Evolutionary conservation across 129 eudicot genomes (phyloP).

Genomic region (Heracleum sosnowskyi): DNA sequence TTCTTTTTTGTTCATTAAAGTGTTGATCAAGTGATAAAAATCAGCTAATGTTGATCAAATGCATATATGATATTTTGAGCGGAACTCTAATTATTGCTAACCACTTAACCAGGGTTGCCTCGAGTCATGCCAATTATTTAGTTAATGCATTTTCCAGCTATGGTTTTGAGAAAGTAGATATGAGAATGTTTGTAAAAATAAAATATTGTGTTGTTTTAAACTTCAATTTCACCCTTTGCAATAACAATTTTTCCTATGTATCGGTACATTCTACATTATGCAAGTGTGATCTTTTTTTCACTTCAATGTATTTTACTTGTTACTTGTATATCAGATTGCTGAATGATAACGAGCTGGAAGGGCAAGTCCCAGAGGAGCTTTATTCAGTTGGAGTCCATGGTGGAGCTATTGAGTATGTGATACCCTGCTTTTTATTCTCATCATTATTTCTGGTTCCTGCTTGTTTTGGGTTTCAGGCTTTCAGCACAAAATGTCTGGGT

Average conservation of each 20-base stretch:
- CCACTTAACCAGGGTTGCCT: no score
- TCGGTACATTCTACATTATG: neutral
- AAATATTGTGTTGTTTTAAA: neutral
- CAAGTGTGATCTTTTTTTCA: neutral
- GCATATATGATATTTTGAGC: neutral
- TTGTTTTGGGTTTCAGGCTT: neutral
- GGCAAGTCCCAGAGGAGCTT: constrained; percentile 88
- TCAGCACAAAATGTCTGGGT: neutral
- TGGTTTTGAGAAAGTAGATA: neutral
- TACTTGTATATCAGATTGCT: constrained; percentile 47
- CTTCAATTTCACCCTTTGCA: neutral
- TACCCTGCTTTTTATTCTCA: neutral
- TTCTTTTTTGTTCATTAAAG: neutral
- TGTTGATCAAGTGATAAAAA: neutral
- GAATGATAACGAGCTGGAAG: constrained; percentile 72
- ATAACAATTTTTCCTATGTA: neutral
- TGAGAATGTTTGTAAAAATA: neutral
- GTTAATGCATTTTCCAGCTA: neutral
- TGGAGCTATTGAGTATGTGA: constrained; percentile 93
- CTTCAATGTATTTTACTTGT: neutral
- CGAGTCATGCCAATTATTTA: neutral
- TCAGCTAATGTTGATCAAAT: neutral
- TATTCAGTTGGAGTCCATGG: constrained; percentile 95
- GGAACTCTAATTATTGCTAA: neutral
- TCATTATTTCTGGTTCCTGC: neutral